Base-by-base conservation (phyloP, 805 yeast genomes). In the Yarrowia porcina region DNA sequence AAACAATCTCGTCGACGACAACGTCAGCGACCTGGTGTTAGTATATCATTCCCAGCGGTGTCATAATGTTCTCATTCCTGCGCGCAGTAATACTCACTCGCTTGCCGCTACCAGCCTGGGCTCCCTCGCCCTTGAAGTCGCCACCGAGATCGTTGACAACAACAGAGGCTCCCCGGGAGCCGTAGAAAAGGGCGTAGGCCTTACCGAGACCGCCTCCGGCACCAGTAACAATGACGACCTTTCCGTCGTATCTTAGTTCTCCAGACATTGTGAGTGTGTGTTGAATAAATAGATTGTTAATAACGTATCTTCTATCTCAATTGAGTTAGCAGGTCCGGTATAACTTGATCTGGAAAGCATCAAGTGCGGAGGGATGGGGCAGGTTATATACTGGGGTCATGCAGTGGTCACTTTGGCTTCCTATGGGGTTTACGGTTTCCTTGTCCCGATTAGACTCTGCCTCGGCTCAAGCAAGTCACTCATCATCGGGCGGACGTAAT, bases 151-250 rank as follows among this genome's bases (percentile, higher is more conserved):
- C 99, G 73, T 93, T 93, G 32, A 93, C 97, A 25, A 93, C 97
- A 36, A 93, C 97, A 69, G 87, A 87, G 65, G 97, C 99, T 35
- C 98, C 98, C 68, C 96, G 82, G 64, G 84, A 79, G 44, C 96
- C 98, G 75, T 82, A 93, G 69, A 88, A 90, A 32, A 90, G 77
- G 5, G 97, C 96, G 75, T 93, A 93, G 54, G 85, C 85, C 70
- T 82, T 88, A 23, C 99, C 99, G 47, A 93, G 82, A 18, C 98
- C 99, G 68, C 97, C 98, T 67, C 99, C 99, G 52, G 97, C 94
- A 33, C 99, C 99, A 56, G 97, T 93, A 73, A 93, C 85, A 64
- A 93, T 85, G 33, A 93, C 97, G 45, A 93, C 97, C 74, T 88
- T 87, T 69, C 86, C 90, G 70, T 89, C 87, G 71, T 87, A 90